These are phyloP conservation scores for Apiospora rasikravindrae DNA, from an alignment of 2,329 filamentous ascomycete genomes.

Conservation along the genomic window DNA sequence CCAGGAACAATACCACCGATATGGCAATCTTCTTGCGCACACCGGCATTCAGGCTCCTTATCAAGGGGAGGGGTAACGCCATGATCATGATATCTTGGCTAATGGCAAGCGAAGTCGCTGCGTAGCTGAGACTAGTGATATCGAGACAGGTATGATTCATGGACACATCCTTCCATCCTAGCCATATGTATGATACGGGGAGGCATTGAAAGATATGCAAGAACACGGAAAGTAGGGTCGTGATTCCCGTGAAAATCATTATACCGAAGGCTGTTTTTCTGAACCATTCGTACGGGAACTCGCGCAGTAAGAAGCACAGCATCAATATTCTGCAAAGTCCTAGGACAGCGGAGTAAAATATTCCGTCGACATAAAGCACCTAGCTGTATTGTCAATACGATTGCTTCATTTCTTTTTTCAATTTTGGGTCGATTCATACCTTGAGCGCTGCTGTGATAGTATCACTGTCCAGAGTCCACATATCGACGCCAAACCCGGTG, in stretches of 20 bases:
- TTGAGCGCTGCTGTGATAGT: slow-evolving; percentile 38
- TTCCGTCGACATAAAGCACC: slow-evolving; percentile 42
- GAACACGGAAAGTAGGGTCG: slow-evolving; percentile 37
- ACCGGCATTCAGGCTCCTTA: slow-evolving; percentile 37
- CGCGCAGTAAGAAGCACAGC: slow-evolving; percentile 40
- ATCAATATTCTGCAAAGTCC: slow-evolving; percentile 40
- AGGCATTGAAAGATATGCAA: slow-evolving; percentile 44
- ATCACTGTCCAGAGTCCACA: slow-evolving; percentile 41
- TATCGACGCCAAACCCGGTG: slow-evolving; percentile 42
- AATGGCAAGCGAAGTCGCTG: slow-evolving; percentile 40
- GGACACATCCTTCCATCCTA: slow-evolving; percentile 38
- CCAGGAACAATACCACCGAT: slow-evolving; percentile 45
- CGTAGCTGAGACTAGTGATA: slow-evolving; percentile 39
- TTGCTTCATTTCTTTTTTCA: neutral
- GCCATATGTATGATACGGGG: slow-evolving; percentile 40
- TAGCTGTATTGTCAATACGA: slow-evolving; percentile 21
- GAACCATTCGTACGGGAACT: slow-evolving; percentile 38
- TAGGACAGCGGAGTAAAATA: slow-evolving; percentile 40
- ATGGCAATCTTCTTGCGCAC: slow-evolving; percentile 35
- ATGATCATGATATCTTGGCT: slow-evolving; percentile 43
- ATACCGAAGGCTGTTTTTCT: slow-evolving; percentile 31
- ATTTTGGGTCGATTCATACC: slow-evolving; percentile 26
- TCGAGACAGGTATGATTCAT: slow-evolving; percentile 37
- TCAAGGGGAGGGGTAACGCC: slow-evolving; percentile 40
- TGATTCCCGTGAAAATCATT: slow-evolving; percentile 34